Evolutionary conservation across 352 stramenopile species (phyloP).

Genomic region (Phytophthora colocasiae): DNA sequence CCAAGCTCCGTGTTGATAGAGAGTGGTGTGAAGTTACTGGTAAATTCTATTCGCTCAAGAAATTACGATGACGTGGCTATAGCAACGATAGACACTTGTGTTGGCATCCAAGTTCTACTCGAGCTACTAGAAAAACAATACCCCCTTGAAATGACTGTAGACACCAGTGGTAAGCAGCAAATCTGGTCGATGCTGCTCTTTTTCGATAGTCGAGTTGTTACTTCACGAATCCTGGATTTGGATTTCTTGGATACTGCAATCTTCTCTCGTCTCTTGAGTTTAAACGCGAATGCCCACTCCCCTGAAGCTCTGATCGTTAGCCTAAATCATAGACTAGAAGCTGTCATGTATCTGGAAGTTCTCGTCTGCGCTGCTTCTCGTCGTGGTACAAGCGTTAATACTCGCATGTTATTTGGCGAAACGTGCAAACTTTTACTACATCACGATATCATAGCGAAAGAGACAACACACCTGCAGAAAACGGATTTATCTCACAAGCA

Average conservation of each 20-base stretch:
- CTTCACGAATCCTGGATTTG: conserved; percentile 25
- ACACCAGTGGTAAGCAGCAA: conserved; percentile 29
- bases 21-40: conserved; percentile 2
- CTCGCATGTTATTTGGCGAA: conserved; percentile 33
- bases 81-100: conserved; percentile 17
- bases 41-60: conserved; percentile 10
- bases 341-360: conserved; percentile 29
- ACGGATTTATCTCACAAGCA: conserved; percentile 1
- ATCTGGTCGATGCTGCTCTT: conserved; percentile 37
- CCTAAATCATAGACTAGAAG: conserved; percentile 30
- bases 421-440: conserved; percentile 34
- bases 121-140: conserved; percentile 8
- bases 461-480: conserved; percentile 22
- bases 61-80: conserved; percentile 21
- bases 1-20: conserved; percentile 7
- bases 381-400: conserved; percentile 26
- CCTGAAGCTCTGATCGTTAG: background rate
- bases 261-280: conserved; percentile 1
- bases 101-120: conserved; percentile 7
- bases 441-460: conserved; percentile 27
- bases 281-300: background rate
- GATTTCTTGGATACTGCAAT: conserved; percentile 34
- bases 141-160: background rate
- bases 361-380: conserved; percentile 18
- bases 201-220: conserved; percentile 27